Percentiles rank a stretch among this genome's conserved stretches.
Conservation (phyloP, 441 rosid species). For the Dalechampia spathulata region DNA sequence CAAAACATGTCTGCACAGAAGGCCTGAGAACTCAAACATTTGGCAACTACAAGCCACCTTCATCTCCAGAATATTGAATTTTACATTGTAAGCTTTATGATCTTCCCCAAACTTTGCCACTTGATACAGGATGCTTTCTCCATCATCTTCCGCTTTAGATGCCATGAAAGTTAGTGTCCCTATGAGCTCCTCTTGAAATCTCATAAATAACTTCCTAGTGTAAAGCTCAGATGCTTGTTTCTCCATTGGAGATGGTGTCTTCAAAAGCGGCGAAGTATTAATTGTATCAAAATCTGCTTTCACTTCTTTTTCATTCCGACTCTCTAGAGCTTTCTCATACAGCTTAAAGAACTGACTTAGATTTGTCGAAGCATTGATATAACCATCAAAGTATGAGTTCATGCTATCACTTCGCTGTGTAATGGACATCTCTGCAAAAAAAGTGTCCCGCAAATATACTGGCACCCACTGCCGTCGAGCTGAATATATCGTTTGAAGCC, state of each 20-base stretch:
- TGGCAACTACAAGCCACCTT: slow-evolving; percentile 87
- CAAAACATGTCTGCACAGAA: slow-evolving; percentile 83
- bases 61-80: slow-evolving; percentile 73
- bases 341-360: slow-evolving; percentile 71
- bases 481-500: slow-evolving; percentile 67
- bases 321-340: slow-evolving; percentile 79
- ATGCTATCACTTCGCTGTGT: slow-evolving; percentile 75
- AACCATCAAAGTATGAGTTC: slow-evolving; percentile 86
- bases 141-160: slow-evolving; percentile 73
- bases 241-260: slow-evolving; percentile 99
- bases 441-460: slow-evolving; percentile 67
- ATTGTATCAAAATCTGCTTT: slow-evolving; percentile 86
- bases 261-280: slow-evolving; percentile 60
- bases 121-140: slow-evolving; percentile 51
- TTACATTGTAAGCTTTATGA: slow-evolving; percentile 59
- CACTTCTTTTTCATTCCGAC: slow-evolving; percentile 78
- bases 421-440: slow-evolving; percentile 83
- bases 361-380: slow-evolving; percentile 71
- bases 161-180: slow-evolving; percentile 88
- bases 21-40: slow-evolving; percentile 94
- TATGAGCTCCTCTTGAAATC: slow-evolving; percentile 93
- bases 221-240: slow-evolving; percentile 82
- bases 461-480: slow-evolving; percentile 87
- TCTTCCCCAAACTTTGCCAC: slow-evolving; percentile 88
- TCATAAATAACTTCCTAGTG: slow-evolving; percentile 63